phyloP scores from a whole-genome alignment of 2,329 filamentous ascomycete genomes.

The Epichloe glyceriae region DNA sequence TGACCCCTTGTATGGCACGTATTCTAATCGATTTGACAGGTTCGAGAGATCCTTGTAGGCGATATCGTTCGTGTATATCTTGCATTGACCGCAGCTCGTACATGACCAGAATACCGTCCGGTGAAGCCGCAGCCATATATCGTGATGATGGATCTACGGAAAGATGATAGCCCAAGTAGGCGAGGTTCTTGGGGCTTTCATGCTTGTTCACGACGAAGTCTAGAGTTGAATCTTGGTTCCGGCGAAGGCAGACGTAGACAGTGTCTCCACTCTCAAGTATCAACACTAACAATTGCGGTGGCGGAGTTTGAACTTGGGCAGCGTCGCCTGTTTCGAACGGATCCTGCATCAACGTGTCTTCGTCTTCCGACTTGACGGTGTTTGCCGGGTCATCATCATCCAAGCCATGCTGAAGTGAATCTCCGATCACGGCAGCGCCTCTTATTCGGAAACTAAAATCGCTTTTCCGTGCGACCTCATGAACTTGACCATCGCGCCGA shows the following conservation, averaged over 20 bases:
- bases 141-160: constrained; percentile 66
- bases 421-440: constrained; percentile 64
- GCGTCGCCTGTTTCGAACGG: constrained; percentile 8
- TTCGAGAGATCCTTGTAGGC: constrained; percentile 29
- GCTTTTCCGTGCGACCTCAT: constrained; percentile 61
- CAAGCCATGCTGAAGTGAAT: constrained; percentile 27
- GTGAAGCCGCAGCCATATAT: constrained; percentile 56
- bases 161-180: constrained; percentile 50
- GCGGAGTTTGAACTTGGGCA: constrained; percentile 25
- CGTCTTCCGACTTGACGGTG: constrained; percentile 26
- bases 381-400: constrained; percentile 17
- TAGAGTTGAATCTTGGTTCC: constrained; percentile 27
- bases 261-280: constrained; percentile 61
- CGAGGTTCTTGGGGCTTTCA: constrained; percentile 44
- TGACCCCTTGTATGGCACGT: constrained; percentile 51
- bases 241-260: constrained; percentile 60
- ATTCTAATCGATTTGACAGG: constrained; percentile 41
- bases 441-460: constrained; percentile 71
- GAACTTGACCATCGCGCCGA: constrained; percentile 52
- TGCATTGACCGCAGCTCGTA: constrained; percentile 52
- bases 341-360: constrained; percentile 24
- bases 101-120: constrained; percentile 57
- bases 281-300: constrained; percentile 71
- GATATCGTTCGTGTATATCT: constrained; percentile 37
- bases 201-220: constrained; percentile 50